Percentiles rank a stretch among this genome's conserved stretches.
phyloP scores from a whole-genome alignment of 495 filamentous ascomycete species.

The Ramalina intermedia region DNA sequence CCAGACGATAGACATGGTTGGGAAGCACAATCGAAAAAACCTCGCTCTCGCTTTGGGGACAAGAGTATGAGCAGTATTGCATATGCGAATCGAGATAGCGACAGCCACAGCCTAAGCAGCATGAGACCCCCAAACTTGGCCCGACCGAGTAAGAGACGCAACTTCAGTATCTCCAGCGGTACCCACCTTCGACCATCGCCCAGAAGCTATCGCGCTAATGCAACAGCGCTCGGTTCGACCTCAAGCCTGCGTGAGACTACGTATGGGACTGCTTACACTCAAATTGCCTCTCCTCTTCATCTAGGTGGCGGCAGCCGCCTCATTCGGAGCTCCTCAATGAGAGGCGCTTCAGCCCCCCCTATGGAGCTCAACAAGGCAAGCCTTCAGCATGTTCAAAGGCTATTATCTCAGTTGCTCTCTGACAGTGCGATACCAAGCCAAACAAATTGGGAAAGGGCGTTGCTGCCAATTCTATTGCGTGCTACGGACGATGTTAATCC shows the following conservation, averaged over 20 bases:
- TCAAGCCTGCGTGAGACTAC: conserved; percentile 12
- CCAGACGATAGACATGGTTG: conserved; percentile 42
- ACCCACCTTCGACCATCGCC: conserved; percentile 56
- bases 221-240: background rate
- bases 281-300: conserved; percentile 22
- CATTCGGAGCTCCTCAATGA: conserved; percentile 74
- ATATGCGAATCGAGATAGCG: conserved; percentile 44
- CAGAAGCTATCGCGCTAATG: conserved; percentile 32
- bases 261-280: conserved; percentile 6
- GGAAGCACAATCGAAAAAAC: conserved; percentile 50
- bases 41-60: conserved; percentile 57
- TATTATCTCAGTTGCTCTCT: conserved; percentile 68
- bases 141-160: conserved; percentile 48
- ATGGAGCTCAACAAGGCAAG: conserved; percentile 78
- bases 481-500: conserved; percentile 93
- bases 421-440: conserved; percentile 61
- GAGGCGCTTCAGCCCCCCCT: conserved; percentile 54
- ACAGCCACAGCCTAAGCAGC: conserved; percentile 44
- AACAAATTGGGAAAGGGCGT: conserved; percentile 73
- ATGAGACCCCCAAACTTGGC: conserved; percentile 38
- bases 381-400: conserved; percentile 69
- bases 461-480: conserved; percentile 81
- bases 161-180: conserved; percentile 62
- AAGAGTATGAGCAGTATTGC: conserved; percentile 50
- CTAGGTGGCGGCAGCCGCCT: conserved; percentile 41